Evolutionary conservation across 2,329 filamentous ascomycete species (phyloP).

Genomic region (Colletotrichum aenigma): DNA sequence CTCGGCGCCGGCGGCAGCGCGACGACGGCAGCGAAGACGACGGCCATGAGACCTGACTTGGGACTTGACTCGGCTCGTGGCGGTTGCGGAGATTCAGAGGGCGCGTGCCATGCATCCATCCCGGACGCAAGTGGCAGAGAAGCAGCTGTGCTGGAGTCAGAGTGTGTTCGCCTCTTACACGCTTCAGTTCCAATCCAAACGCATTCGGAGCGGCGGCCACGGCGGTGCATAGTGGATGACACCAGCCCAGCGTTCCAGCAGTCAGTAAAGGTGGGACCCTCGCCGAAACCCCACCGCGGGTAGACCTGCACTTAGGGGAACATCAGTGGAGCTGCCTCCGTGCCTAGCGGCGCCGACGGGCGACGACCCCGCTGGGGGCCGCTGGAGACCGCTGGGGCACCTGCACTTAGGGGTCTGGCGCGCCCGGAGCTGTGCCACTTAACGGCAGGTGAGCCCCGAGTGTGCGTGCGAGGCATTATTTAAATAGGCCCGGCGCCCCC

Average conservation of each 20-base stretch:
- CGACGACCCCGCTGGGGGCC: neutral
- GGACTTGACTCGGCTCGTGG: constrained; percentile 2
- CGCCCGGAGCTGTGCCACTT: constrained; percentile 18
- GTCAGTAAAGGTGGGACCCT: neutral
- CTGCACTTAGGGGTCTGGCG: constrained; percentile 24
- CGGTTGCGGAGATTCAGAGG: neutral
- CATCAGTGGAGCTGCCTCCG: neutral
- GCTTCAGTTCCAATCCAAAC: neutral
- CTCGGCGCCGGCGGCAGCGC: neutral
- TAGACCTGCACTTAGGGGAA: constrained; percentile 22
- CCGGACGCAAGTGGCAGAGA: neutral
- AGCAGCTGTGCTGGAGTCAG: neutral
- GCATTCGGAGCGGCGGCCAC: neutral
- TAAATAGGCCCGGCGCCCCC: constrained; percentile 5
- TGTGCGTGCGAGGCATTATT: constrained; percentile 6
- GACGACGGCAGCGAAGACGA: neutral
- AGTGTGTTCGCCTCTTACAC: neutral
- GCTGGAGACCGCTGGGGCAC: constrained; percentile 14
- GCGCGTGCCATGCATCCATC: neutral
- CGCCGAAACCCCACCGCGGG: neutral
- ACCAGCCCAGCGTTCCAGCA: neutral
- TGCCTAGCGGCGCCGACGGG: neutral
- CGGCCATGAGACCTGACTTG: neutral
- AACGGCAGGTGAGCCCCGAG: constrained; percentile 12
- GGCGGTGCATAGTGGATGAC: neutral